These are phyloP conservation scores for Podospora appendiculata DNA, from an alignment of 495 filamentous ascomycete species.

Conservation along the genomic window DNA sequence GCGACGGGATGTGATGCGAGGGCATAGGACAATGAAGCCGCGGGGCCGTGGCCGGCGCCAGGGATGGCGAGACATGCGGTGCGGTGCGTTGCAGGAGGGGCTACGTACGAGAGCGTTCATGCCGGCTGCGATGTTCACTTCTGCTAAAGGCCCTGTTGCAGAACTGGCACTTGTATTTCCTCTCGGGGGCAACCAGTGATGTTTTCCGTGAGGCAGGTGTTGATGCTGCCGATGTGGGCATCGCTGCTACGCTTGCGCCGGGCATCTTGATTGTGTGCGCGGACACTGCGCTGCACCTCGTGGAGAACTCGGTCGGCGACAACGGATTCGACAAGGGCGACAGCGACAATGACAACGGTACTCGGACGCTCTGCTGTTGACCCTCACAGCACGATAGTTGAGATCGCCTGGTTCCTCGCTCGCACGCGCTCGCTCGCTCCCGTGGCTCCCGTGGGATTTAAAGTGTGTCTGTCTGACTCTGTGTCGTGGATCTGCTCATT, in stretches of 20 bases:
- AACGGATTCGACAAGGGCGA: constrained; percentile 20
- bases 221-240: constrained; percentile 48
- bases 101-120: constrained; percentile 95
- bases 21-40: too few species aligned
- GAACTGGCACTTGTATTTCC: constrained; percentile 99
- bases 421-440: constrained; percentile 23
- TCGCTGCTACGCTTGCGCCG: constrained; percentile 56
- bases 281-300: constrained; percentile 31
- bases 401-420: constrained; percentile 42
- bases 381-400: constrained; percentile 45
- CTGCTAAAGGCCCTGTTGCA: constrained; percentile 95
- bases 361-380: constrained; percentile 20
- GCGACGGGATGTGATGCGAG: too few species aligned
- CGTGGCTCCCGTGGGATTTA: constrained; percentile 48
- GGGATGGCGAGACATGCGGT: too few species aligned
- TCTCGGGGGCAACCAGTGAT: constrained; percentile 61
- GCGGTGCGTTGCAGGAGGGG: neutral
- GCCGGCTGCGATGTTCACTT: constrained; percentile 93
- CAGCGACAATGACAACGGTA: constrained; percentile 26
- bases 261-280: constrained; percentile 46
- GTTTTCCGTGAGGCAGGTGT: constrained; percentile 54
- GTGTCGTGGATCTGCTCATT: constrained; percentile 47
- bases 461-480: constrained; percentile 50
- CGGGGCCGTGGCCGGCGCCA: too few species aligned
- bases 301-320: constrained; percentile 18